Base-by-base conservation (phyloP, 305 asterid genomes). In the Fraxinus sp. region DNA sequence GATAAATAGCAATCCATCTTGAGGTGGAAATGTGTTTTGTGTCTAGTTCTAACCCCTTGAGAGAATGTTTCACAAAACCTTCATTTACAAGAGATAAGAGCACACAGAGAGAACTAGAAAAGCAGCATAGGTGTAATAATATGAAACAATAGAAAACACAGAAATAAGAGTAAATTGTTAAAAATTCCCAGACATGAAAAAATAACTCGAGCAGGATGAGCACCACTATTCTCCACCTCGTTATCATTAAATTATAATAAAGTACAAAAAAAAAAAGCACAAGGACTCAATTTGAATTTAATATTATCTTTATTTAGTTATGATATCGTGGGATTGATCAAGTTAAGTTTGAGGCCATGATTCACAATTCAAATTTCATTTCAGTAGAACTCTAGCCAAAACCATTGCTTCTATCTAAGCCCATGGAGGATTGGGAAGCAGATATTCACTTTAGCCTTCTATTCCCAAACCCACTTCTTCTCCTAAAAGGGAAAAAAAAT, bases 31-130 rank as follows among this genome's bases (percentile, higher is more conserved):
- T 20, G 1, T 26, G 71, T 84, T 26, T 71, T 46, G 37, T 10
- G 49, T 68, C 70, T 68, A 62, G 77, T 66, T 85, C 14, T 26
- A n/a, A 66, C 36, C 16, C 74, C n/a, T 68, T 26, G 10, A 57
- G 28, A 57, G 26, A 18, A 57, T 57, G 66, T 18, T 57, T 57
- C 66, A 62, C 33, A 62, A 62, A 62, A 62, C 14, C 32, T 62
- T 62, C 66, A 24, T 22, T 62, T 62, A 62, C 66, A 62, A 62
- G 72, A 20, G 72, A 62, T 24, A 62, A 62, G 33, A 22, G 72
- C 14, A 4, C 14, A 9, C 13, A 28, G 20, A 5, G 37, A 68
- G 37, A 68, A 32, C 37, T 26, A 18, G 37, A 10, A 3, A 68
- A 28, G 37, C 24, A 68, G 74, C 74, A 26, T 64, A 24, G 72